phyloP scores from a whole-genome alignment of 1,284 basidiomycete species.

The Moesziomyces antarcticus region DNA sequence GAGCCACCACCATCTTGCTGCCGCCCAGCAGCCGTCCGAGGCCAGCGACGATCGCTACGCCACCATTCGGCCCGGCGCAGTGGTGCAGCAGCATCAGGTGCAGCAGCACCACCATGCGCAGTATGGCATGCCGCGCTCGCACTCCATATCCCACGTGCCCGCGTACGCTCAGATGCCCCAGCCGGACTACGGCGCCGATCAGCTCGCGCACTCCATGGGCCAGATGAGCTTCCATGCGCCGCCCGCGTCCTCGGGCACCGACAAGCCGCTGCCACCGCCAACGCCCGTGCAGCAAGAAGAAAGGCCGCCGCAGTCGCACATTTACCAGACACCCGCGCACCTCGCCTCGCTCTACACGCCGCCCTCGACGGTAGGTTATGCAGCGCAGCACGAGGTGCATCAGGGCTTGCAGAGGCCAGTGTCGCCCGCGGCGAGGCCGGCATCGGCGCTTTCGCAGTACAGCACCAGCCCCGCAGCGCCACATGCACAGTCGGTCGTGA shows the following conservation, averaged over 20 bases:
- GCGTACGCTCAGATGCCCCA: conserved; percentile 31
- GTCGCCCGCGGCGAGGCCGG: conserved; percentile 32
- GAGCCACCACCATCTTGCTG: conserved; percentile 26
- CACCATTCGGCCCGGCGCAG: conserved; percentile 27
- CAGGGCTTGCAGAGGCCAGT: conserved; percentile 30
- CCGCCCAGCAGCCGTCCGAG: conserved; percentile 9
- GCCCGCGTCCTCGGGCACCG: conserved; percentile 5
- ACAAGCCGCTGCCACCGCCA: conserved; percentile 22
- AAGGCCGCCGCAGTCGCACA: conserved; percentile 41
- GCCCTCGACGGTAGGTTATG: conserved; percentile 5
- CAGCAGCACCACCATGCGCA: conserved; percentile 3
- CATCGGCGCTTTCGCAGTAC: conserved; percentile 35
- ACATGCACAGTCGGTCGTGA: conserved; percentile 39
- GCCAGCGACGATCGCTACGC: conserved; percentile 35
- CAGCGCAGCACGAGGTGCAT: not conserved
- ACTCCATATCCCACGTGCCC: conserved; percentile 36
- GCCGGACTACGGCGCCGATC: conserved; percentile 37
- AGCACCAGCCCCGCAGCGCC: conserved; percentile 24
- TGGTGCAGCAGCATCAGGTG: conserved; percentile 1
- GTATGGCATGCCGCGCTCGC: conserved; percentile 32
- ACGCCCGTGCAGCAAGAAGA: conserved; percentile 23
- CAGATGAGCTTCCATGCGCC: conserved; percentile 35
- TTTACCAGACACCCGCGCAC: conserved; percentile 45
- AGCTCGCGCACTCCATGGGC: conserved; percentile 40
- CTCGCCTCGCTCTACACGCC: conserved; percentile 43